phyloP scores from a whole-genome alignment of 305 asterid species.

The Fraxinus albicans region DNA sequence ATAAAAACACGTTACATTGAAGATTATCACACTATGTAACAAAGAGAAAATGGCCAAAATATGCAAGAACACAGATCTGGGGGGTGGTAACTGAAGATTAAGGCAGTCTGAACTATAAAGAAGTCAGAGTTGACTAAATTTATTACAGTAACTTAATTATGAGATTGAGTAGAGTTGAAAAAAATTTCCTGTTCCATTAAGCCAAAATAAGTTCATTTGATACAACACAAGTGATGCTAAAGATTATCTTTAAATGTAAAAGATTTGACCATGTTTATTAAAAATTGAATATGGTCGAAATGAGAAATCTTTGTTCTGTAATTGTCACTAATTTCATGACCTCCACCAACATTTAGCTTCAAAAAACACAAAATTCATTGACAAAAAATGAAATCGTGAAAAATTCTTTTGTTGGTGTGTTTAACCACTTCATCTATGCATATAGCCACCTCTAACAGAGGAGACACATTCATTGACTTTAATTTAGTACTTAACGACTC shows the following conservation, averaged over 20 bases:
- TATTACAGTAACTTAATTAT: not conserved
- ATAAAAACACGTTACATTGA: not conserved
- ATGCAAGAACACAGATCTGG: constrained; percentile 1
- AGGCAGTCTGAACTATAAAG: not conserved
- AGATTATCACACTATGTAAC: not conserved
- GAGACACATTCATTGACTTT: not conserved
- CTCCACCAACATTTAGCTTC: not conserved
- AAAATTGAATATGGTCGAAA: not conserved
- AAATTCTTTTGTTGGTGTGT: not conserved
- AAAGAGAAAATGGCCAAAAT: not conserved
- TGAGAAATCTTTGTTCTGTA: not conserved
- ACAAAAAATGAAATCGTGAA: not conserved
- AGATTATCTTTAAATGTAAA: not conserved
- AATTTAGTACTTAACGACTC: not conserved
- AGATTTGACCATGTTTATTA: not conserved
- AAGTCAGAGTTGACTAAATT: not conserved
- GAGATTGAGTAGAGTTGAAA: not conserved
- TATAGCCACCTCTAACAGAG: not conserved
- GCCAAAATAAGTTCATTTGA: not conserved
- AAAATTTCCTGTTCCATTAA: not conserved
- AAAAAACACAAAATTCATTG: not conserved
- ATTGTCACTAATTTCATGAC: not conserved
- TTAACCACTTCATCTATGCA: not conserved
- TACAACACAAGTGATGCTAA: not conserved
- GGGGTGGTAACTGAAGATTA: not conserved